phyloP scores from a whole-genome alignment of 2,329 filamentous ascomycete species.

The Aspergillus costaricaensis region DNA sequence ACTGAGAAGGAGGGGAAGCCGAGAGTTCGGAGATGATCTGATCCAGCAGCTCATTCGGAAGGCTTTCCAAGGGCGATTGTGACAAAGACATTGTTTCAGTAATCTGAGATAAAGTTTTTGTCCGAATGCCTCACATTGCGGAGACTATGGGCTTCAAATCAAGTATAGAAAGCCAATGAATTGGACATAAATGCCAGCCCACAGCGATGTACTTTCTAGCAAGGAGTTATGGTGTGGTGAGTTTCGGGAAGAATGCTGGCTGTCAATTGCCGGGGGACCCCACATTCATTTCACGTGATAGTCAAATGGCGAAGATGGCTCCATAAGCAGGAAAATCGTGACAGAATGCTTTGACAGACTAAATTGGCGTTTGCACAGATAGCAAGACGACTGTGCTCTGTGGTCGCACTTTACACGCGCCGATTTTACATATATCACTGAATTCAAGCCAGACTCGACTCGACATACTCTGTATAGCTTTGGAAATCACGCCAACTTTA shows the following conservation, averaged over 20 bases:
- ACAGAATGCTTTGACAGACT: neutral
- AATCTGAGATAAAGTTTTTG: neutral
- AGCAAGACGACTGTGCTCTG: neutral
- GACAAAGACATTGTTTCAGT: conserved; percentile 19
- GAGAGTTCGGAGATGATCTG: conserved; percentile 61
- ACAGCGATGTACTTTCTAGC: neutral
- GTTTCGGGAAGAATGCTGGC: neutral
- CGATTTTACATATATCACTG: neutral
- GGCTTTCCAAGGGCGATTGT: conserved; percentile 34
- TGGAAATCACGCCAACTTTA: neutral
- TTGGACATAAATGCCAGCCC: neutral
- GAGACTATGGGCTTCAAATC: neutral
- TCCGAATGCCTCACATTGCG: neutral
- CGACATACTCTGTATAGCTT: neutral
- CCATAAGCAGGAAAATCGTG: neutral
- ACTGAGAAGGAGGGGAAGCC: conserved; percentile 51
- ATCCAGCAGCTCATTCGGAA: conserved; percentile 64
- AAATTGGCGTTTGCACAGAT: neutral
- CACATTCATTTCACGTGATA: neutral
- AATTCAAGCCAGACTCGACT: neutral
- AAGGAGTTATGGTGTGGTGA: neutral
- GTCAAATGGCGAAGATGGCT: neutral
- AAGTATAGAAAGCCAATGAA: neutral
- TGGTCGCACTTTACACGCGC: neutral
- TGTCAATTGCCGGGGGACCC: neutral